Conservation (phyloP, 2,329 filamentous ascomycete genomes). For the Aspergillus clavatus region DNA sequence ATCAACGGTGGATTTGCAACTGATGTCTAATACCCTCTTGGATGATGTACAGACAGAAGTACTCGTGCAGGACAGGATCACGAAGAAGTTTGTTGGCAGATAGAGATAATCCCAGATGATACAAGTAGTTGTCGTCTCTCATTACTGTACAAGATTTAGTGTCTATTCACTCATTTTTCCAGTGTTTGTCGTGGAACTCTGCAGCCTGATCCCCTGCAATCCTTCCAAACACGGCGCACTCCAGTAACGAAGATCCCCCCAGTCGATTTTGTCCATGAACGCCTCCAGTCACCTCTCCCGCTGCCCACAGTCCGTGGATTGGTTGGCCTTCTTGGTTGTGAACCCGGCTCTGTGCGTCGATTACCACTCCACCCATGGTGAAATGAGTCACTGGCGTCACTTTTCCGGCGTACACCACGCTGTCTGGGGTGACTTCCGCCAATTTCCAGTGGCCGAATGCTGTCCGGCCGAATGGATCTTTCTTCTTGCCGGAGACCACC, state of each 20-base stretch:
- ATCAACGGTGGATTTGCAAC: too few species aligned
- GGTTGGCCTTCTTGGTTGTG: conserved; percentile 40
- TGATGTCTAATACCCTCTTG: too few species aligned
- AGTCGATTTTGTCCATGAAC: conserved; percentile 60
- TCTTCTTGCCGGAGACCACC: conserved; percentile 36
- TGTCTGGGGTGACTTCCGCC: conserved; percentile 44
- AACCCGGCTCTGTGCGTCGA: conserved; percentile 52
- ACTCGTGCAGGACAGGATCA: too few species aligned
- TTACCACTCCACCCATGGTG: conserved; percentile 61
- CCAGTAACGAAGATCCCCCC: conserved; percentile 57
- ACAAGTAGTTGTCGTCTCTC: too few species aligned
- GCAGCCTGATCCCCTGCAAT: conserved; percentile 52
- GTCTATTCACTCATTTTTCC: too few species aligned
- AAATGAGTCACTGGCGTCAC: conserved; percentile 63
- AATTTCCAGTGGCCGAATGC: conserved; percentile 55
- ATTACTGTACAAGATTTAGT: too few species aligned
- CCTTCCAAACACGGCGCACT: conserved; percentile 61
- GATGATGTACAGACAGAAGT: too few species aligned
- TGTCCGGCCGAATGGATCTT: conserved; percentile 47
- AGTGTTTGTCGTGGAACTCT: conserved; percentile 10
- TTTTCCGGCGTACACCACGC: conserved; percentile 53
- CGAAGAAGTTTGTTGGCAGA: too few species aligned
- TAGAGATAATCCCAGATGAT: too few species aligned
- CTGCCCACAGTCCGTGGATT: conserved; percentile 57
- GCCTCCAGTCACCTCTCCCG: conserved; percentile 61